These are phyloP conservation scores for Thozetella sp. DNA, from an alignment of 495 filamentous ascomycete species.

Conservation along the genomic window DNA sequence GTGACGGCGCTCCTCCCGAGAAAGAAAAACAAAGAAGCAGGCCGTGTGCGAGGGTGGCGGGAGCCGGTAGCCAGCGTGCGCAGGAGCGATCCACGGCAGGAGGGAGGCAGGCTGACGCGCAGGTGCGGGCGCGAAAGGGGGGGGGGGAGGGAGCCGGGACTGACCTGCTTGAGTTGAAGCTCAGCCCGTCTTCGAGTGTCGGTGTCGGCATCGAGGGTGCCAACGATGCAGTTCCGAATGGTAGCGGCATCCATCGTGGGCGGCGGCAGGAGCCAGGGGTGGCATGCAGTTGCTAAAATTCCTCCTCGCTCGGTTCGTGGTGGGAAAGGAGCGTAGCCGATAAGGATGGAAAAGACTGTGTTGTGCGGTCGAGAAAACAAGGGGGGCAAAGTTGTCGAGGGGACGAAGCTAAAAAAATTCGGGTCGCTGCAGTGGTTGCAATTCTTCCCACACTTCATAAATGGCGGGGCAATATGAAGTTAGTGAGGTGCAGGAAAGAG, in stretches of 20 bases:
- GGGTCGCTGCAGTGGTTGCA: neutral
- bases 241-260: slow-evolving; percentile 81
- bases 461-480: slow-evolving; percentile 3
- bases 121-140: slow-evolving; percentile 7
- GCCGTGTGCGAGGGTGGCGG: too few species aligned
- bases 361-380: slow-evolving; percentile 3
- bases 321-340: neutral
- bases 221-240: slow-evolving; percentile 84
- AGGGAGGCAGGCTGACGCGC: slow-evolving; percentile 8
- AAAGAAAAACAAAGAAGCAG: too few species aligned
- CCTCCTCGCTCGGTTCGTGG: slow-evolving; percentile 5
- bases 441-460: slow-evolving; percentile 2
- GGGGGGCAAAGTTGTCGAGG: slow-evolving; percentile 3
- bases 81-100: neutral
- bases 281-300: slow-evolving; percentile 23
- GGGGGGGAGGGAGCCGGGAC: slow-evolving; percentile 26
- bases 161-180: slow-evolving; percentile 90
- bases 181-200: slow-evolving; percentile 85
- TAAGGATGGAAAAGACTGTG: slow-evolving; percentile 1
- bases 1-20: too few species aligned
- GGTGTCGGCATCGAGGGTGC: slow-evolving; percentile 84
- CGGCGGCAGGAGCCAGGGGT: slow-evolving; percentile 20
- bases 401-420: slow-evolving; percentile 3
- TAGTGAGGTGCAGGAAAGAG: too few species aligned
- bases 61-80: too few species aligned